Evolutionary conservation across 2,329 filamentous ascomycete genomes (phyloP), one percentile per base, ranked within the genome.

Genomic region (Pyrenochaeta sp.): DNA sequence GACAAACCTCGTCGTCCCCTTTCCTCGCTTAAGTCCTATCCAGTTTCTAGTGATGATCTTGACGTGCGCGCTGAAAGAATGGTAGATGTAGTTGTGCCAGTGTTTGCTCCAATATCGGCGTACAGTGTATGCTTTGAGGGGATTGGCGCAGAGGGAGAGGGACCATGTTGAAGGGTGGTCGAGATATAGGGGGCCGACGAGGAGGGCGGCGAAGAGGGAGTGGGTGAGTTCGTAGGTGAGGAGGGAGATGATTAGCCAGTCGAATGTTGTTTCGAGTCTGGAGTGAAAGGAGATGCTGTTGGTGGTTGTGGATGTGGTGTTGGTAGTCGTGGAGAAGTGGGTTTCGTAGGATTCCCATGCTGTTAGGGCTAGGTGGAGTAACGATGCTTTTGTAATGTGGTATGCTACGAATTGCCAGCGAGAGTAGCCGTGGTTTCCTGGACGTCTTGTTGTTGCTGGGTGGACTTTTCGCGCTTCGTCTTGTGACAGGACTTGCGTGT

Each of bases 11-110:
- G 59, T 65, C 12, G 4, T 19, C 13, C 34, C 3, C 0, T 19
- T 32, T 0, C 47, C 48, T 19, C 51, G 52, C 42, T 46, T 9
- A 51, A 66, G 48, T 1, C 60, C 28, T n/a, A 64, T 27, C 58
- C 52, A 59, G 13, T 51, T 24, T 22, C 67, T 39, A 24, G 61
- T 66, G 1, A 69, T 9, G n/a, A 65, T 32, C 50, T 61, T 62
- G 22, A 53, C 43, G 28, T 69, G 66, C 9, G 56, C 58, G 1
- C 44, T 37, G 43, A 69, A 66, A 6, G 56, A 60, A 13, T 54
- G 46, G 25, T 64, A 56, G 24, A 70, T 59, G 28, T 54, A 70
- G 15, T 65, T 65, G 43, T 70, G 67, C 67, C 67, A 70, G 39
- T 69, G 66, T 8, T 50, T 45, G 1, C 59, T 54, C 67, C 67